Conservation (phyloP, 768 basidiomycete species). For the Podaxis rugospora region DNA sequence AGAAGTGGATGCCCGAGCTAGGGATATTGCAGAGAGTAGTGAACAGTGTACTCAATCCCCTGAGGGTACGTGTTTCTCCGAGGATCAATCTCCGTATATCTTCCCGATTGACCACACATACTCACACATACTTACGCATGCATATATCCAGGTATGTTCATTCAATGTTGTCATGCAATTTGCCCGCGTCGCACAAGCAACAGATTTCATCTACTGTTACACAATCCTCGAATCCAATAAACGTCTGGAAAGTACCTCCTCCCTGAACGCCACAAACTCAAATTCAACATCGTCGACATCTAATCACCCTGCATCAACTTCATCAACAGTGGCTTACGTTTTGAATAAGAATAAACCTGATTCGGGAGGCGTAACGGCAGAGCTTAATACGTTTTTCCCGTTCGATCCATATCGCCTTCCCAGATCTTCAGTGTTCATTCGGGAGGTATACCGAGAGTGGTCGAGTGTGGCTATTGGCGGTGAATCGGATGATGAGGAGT, state of each 20-base stretch:
- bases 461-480: constrained; percentile 72
- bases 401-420: constrained; percentile 97
- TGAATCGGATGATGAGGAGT: constrained; percentile 65
- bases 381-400: constrained; percentile 94
- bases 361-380: constrained; percentile 38
- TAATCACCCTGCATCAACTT: constrained; percentile 3
- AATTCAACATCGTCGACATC: constrained; percentile 13
- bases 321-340: neutral
- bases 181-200: constrained; percentile 86
- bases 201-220: constrained; percentile 92
- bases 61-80: constrained; percentile 54
- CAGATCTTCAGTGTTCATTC: constrained; percentile 70
- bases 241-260: constrained; percentile 49
- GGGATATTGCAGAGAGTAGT: constrained; percentile 77
- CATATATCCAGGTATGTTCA: constrained; percentile 67
- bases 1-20: constrained; percentile 83
- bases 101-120: neutral
- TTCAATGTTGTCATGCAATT: constrained; percentile 90
- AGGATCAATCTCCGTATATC: neutral
- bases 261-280: constrained; percentile 15
- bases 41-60: constrained; percentile 79
- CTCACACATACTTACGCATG: neutral
- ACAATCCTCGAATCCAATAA: constrained; percentile 88
- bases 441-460: constrained; percentile 89
- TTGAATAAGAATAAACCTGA: neutral